Base-by-base conservation (phyloP, 805 yeast genomes). In the Ogataea ganodermae region DNA sequence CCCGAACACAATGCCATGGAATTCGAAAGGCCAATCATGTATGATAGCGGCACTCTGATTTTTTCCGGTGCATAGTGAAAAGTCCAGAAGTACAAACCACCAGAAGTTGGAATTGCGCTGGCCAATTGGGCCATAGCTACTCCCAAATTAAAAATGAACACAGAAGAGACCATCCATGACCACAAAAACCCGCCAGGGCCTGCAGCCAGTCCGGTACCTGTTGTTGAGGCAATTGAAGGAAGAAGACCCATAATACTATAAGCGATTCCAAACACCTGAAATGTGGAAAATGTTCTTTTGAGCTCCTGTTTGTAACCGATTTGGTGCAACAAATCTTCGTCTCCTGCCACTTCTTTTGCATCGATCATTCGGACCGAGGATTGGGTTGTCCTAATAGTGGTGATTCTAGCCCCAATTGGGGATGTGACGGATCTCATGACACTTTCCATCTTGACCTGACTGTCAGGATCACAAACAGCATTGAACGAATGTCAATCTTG, bases 301-400 rank as follows among this genome's bases (percentile, higher is more conserved):
- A 84, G 68, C 58, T 85, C 90, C 59, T 82, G 85, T 59, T 81
- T 81, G 63, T 85, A 84, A 6, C 91, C 91, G 45, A 85, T 78
- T 52, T 80, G 79, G 16, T 73, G 76, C 49, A 77, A 65, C 39
- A 72, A 61, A 33, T 69, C 70, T 23, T 50, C 65, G 51, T 63
- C 69, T 16, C 53, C 58, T 6, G 24, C 55, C 9, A 61, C 61
- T 8, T 49, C 42, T 26, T 46, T 51, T 13, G 68, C 61, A 46
- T 64, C 64, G 35, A 36, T 23, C 22, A 21, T 8, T 35, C 39
- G 26, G 10, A 35, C 12, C 4, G 39, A 22, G 12, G 39, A 35
- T 16, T 35, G 39, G 12, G n/a, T 21, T 6, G 17, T 21, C 10
- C 28, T 8, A 9, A 35, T 21, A 8, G 26, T 18, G 28, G 39